A percentile compares a stretch with the other conserved stretches of the same genome.
These are phyloP conservation scores for Hamigera avellanea DNA, from an alignment of 495 filamentous ascomycete species.

Conservation along the genomic window DNA sequence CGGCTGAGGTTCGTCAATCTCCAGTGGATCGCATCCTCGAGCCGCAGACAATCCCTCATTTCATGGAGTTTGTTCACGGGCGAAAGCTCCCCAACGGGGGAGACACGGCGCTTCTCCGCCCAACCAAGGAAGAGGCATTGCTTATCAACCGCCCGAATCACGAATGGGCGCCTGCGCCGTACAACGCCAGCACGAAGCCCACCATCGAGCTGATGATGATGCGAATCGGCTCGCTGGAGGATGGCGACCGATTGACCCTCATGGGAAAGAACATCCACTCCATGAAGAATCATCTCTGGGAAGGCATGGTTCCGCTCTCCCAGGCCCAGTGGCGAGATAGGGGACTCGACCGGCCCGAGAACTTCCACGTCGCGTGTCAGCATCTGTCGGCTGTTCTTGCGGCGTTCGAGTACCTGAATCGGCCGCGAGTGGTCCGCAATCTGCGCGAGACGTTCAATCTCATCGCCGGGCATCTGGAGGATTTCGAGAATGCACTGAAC, in stretches of 20 bases:
- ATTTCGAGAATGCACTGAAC: conserved; percentile 11
- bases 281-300: conserved; percentile 18
- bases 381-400: conserved; percentile 17
- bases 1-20: no score
- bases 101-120: neutral
- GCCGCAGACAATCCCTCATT: conserved; percentile 9
- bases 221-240: conserved; percentile 9
- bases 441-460: conserved; percentile 20
- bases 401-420: conserved; percentile 20
- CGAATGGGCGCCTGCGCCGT: no score
- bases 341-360: conserved; percentile 10
- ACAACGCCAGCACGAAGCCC: neutral
- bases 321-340: conserved; percentile 22
- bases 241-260: conserved; percentile 7
- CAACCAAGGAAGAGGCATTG: conserved; percentile 3
- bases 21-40: conserved; percentile 14
- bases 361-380: conserved; percentile 21
- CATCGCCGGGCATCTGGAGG: conserved; percentile 13
- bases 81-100: conserved; percentile 7
- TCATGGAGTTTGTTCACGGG: conserved; percentile 6
- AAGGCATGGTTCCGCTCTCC: conserved; percentile 21
- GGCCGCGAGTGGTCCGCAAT: conserved; percentile 6
- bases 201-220: conserved; percentile 6
- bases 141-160: neutral
- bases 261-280: conserved; percentile 20